phyloP scores from a whole-genome alignment of 208 protist genomes.

The Leishmania major region DNA sequence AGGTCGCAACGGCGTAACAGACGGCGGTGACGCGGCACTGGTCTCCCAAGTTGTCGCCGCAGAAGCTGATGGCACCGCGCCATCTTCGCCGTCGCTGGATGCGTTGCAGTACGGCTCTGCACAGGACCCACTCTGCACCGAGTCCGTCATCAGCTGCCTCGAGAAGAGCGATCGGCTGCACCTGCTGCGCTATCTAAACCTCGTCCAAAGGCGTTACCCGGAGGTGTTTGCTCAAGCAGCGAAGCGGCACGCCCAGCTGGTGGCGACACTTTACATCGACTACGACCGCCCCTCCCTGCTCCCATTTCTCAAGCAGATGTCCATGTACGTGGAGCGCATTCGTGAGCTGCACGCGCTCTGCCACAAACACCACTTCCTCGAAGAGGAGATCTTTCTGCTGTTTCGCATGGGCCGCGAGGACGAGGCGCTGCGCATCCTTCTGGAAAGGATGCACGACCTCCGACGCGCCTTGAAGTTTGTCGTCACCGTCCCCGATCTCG shows the following conservation, averaged over 20 bases:
- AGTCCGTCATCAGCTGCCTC: constrained; percentile 50
- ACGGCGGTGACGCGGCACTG: not conserved
- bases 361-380: constrained; percentile 56
- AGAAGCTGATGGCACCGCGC: not conserved
- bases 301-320: constrained; percentile 65
- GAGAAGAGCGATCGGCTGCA: constrained; percentile 48
- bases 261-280: constrained; percentile 78
- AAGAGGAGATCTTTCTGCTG: constrained; percentile 76
- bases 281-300: constrained; percentile 62
- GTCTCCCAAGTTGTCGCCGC: too few species aligned
- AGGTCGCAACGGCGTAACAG: not conserved
- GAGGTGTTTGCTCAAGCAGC: constrained; percentile 27
- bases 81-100: constrained; percentile 6
- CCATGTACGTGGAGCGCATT: constrained; percentile 54
- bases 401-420: constrained; percentile 79
- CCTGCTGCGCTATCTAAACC: constrained; percentile 60
- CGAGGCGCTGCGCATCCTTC: constrained; percentile 74
- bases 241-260: constrained; percentile 56
- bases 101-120: constrained; percentile 22
- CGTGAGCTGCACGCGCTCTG: constrained; percentile 78
- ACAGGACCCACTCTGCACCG: constrained; percentile 37
- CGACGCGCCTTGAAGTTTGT: constrained; percentile 30
- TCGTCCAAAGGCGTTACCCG: constrained; percentile 37
- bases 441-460: constrained; percentile 40
- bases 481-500: constrained; percentile 36